Percentiles rank a stretch among this genome's conserved stretches.
Conservation (phyloP, 306 rosid species). For the Acmispon strigosus region DNA sequence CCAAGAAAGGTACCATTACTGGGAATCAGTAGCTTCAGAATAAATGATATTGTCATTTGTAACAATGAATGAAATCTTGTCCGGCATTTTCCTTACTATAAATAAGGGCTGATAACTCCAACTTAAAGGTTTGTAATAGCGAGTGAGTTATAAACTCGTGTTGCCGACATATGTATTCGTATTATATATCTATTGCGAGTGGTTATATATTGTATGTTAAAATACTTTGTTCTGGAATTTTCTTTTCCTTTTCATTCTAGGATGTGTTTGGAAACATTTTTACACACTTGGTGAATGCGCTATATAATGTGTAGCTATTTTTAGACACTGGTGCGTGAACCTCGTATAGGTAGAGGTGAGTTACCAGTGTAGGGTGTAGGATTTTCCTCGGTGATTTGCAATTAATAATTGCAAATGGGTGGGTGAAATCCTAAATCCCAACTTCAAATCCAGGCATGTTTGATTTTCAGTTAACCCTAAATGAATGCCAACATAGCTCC, state of each 20-base stretch:
- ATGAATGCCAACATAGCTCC: no score
- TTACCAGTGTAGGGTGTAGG: no score
- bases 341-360: no score
- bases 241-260: neutral
- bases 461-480: no score
- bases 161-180: neutral
- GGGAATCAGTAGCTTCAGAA: conserved; percentile 63
- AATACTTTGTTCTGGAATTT: conserved; percentile 5
- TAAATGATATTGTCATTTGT: conserved; percentile 5
- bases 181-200: neutral
- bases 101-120: conserved; percentile 5
- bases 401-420: no score
- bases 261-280: neutral
- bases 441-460: no score
- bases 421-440: no score
- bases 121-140: conserved; percentile 9
- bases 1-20: conserved; percentile 55
- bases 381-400: no score
- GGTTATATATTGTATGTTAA: neutral
- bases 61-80: conserved; percentile 1
- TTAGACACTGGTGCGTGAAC: no score
- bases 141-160: neutral
- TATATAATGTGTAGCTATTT: no score
- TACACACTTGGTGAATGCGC: no score
- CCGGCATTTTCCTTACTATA: neutral